Percentiles rank a stretch among this genome's conserved stretches.
phyloP scores from a whole-genome alignment of 202 grass and related monocot genomes.

The Cymbopogon flexuosus region DNA sequence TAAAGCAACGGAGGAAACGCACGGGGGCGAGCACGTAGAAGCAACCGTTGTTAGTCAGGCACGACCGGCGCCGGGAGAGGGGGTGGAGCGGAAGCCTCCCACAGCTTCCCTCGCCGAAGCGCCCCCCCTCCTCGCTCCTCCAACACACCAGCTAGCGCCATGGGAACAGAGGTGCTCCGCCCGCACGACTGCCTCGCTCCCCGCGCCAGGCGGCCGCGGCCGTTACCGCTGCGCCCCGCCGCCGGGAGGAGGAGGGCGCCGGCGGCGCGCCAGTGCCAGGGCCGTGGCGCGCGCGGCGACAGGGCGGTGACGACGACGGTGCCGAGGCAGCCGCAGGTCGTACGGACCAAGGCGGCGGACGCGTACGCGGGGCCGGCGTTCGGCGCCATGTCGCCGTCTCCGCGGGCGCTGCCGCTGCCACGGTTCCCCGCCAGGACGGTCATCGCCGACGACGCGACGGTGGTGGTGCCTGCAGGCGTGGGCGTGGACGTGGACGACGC shows the following conservation, averaged over 20 bases:
- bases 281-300: not conserved
- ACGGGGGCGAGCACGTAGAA: not conserved
- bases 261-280: not conserved
- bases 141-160: not conserved
- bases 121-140: not conserved
- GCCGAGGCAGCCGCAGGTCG: constrained; percentile 9
- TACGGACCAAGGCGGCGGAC: constrained; percentile 2
- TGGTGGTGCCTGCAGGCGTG: not conserved
- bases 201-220: constrained; percentile 18
- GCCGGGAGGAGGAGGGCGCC: not conserved
- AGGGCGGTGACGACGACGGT: not conserved
- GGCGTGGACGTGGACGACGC: constrained; percentile 37
- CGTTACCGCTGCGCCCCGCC: not conserved
- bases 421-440: constrained; percentile 22
- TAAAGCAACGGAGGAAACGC: not conserved
- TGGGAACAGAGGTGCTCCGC: constrained; percentile 46
- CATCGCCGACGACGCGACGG: not conserved
- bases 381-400: constrained; percentile 40
- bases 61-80: constrained; percentile 28
- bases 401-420: constrained; percentile 51
- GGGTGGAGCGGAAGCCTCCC: constrained; percentile 23
- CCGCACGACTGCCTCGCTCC: constrained; percentile 38
- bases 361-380: constrained; percentile 51
- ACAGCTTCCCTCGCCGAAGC: not conserved
- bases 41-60: not conserved